Conservation (phyloP, 1,139 yeast species). For the Kluyveromyces sp. region DNA sequence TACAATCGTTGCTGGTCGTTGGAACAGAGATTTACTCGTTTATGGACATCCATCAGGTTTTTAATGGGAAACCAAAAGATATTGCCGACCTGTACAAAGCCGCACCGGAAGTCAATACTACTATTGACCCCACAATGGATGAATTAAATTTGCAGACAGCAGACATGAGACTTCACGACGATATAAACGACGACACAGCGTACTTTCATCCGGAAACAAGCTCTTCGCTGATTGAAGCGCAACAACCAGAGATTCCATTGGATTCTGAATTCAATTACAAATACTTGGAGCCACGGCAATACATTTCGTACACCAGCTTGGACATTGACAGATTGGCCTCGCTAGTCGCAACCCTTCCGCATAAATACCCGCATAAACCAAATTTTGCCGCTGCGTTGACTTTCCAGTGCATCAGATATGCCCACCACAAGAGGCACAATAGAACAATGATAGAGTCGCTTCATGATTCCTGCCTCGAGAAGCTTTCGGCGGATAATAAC, state of each 20-base stretch:
- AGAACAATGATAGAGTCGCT: constrained; percentile 49
- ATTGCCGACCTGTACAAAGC: constrained; percentile 21
- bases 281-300: constrained; percentile 32
- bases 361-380: constrained; percentile 44
- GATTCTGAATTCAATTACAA: constrained; percentile 30
- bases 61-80: constrained; percentile 13
- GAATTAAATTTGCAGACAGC: constrained; percentile 49
- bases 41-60: constrained; percentile 35
- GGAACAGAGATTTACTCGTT: constrained; percentile 35
- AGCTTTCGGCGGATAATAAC: constrained; percentile 48
- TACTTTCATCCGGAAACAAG: constrained; percentile 3
- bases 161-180: constrained; percentile 24
- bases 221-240: background rate
- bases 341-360: constrained; percentile 41
- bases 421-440: constrained; percentile 50
- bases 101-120: constrained; percentile 23
- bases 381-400: constrained; percentile 62
- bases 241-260: constrained; percentile 8
- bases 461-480: constrained; percentile 52
- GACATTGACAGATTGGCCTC: constrained; percentile 58
- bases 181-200: constrained; percentile 21
- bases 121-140: constrained; percentile 34
- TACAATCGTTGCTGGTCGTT: constrained; percentile 35
- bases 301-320: constrained; percentile 54
- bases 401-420: constrained; percentile 60